Conservation (phyloP, 306 rosid species). For the Argentina anserina region DNA sequence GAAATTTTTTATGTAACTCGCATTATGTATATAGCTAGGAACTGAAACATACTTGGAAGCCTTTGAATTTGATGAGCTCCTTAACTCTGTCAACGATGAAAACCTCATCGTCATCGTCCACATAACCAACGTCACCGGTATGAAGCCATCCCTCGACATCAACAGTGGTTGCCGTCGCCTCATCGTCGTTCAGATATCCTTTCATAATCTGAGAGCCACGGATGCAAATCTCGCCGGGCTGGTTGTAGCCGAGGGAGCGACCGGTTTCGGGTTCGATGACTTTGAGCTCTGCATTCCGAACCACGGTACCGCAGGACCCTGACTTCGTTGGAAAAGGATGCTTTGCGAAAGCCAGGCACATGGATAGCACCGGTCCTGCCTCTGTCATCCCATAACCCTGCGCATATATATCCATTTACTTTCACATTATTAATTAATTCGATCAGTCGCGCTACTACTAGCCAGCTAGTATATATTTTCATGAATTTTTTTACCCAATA, state of each 20-base stretch:
- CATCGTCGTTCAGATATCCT: constrained; percentile 66
- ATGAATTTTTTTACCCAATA: neutral
- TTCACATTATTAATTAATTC: too few relatives aligned
- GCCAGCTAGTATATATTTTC: too few relatives aligned
- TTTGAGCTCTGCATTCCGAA: constrained; percentile 77
- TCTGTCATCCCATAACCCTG: constrained; percentile 98
- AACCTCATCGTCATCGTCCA: constrained; percentile 72
- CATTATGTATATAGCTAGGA: too few relatives aligned
- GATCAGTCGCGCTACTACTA: neutral
- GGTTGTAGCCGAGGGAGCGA: constrained; percentile 52
- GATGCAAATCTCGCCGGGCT: constrained; percentile 81
- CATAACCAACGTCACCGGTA: constrained; percentile 79
- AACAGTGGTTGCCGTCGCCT: constrained; percentile 59
- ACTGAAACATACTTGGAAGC: constrained; percentile 64
- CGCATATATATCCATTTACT: neutral
- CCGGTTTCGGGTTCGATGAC: constrained; percentile 65
- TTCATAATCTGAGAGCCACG: constrained; percentile 84
- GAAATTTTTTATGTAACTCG: neutral
- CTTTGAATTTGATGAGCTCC: constrained; percentile 90
- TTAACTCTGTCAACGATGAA: constrained; percentile 85
- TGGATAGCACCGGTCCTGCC: constrained; percentile 84
- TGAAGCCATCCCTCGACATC: constrained; percentile 88
- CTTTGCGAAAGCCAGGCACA: constrained; percentile 72
- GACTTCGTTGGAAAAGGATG: constrained; percentile 56
- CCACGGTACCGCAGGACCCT: constrained; percentile 80